Conservation (phyloP, 1,284 basidiomycete genomes). For the Puccinia triticina region DNA sequence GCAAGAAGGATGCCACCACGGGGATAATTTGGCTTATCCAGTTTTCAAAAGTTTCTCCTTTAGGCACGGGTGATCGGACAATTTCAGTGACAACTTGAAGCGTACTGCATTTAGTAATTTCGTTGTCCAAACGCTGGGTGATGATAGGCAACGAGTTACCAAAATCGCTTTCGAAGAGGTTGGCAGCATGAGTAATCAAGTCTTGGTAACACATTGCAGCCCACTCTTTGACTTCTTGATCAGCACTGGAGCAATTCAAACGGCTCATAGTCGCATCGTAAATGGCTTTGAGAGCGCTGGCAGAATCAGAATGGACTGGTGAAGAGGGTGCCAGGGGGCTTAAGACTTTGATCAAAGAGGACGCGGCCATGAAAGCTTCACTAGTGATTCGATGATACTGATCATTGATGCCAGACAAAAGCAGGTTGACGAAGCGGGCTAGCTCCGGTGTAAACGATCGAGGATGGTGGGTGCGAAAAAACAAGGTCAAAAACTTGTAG, state of each 20-base stretch:
- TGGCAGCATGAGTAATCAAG: conserved; percentile 81
- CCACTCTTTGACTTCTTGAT: conserved; percentile 82
- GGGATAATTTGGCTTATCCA: conserved; percentile 80
- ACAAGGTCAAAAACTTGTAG: conserved; percentile 45
- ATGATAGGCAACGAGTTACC: conserved; percentile 68
- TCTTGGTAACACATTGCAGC: conserved; percentile 83
- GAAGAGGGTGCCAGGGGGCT: conserved; percentile 58
- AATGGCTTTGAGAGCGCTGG: conserved; percentile 66
- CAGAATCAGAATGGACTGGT: conserved; percentile 67
- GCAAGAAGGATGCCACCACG: conserved; percentile 76
- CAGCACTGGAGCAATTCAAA: conserved; percentile 78
- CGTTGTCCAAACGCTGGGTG: conserved; percentile 71
- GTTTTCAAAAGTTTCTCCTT: conserved; percentile 64
- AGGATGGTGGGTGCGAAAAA: conserved; percentile 50
- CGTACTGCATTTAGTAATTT: conserved; percentile 64
- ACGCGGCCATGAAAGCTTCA: conserved; percentile 71
- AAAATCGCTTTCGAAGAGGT: conserved; percentile 64
- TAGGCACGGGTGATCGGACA: conserved; percentile 61
- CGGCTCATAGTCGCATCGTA: conserved; percentile 75
- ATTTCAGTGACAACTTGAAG: conserved; percentile 63
- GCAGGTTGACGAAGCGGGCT: conserved; percentile 28
- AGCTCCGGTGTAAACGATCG: conserved; percentile 49
- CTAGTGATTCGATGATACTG: conserved; percentile 63
- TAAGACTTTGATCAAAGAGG: conserved; percentile 63
- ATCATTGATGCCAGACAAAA: conserved; percentile 48